Evolutionary conservation across 129 eudicot genomes (phyloP).

Genomic region (Erigeron canadensis): DNA sequence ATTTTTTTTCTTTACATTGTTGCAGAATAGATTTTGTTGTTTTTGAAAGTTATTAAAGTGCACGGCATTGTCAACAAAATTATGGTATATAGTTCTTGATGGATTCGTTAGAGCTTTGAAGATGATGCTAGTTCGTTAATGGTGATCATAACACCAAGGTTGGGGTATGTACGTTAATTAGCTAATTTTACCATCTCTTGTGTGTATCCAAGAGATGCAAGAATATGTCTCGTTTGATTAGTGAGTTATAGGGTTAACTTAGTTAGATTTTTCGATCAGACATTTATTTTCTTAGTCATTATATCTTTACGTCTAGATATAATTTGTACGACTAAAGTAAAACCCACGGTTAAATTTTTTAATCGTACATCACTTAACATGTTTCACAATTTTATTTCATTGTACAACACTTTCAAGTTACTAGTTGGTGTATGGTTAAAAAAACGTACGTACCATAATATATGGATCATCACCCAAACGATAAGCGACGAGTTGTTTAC

Average conservation of each 20-base stretch:
- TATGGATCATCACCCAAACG: no score
- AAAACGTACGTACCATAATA: no score
- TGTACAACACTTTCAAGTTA: no score
- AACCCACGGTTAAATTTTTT: no score
- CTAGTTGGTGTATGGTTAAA: no score
- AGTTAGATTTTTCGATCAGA: constrained; percentile 9
- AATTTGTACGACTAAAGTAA: no score
- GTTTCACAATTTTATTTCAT: no score
- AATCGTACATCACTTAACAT: no score
- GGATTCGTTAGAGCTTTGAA: constrained; percentile 22
- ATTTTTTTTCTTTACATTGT: neutral
- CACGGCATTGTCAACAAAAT: neutral
- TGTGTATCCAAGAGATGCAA: constrained; percentile 17
- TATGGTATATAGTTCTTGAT: constrained; percentile 7
- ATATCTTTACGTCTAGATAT: no score
- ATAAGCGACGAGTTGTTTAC: no score
- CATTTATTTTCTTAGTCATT: neutral
- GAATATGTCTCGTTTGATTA: neutral
- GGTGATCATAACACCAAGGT: constrained; percentile 14
- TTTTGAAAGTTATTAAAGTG: constrained; percentile 18
- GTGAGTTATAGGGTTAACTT: constrained; percentile 15
- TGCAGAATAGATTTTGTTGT: constrained; percentile 37
- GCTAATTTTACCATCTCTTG: no score
- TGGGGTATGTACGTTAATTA: neutral
- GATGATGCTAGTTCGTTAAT: no score